Base-by-base conservation (phyloP, 768 basidiomycete species). In the Fomitopsis serialis region DNA sequence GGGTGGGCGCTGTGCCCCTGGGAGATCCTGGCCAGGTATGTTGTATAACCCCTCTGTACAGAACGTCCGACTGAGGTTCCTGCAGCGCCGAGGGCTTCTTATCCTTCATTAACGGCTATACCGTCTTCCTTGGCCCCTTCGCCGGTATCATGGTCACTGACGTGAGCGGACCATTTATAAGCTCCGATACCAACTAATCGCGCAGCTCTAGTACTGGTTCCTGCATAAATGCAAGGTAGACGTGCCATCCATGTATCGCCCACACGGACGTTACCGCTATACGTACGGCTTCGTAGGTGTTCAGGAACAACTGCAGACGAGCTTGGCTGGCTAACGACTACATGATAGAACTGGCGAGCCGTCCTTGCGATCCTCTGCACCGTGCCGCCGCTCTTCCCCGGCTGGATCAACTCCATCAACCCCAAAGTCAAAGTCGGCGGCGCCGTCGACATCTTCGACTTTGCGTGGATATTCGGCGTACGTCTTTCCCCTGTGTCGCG, bases 1-100 rank as follows among this genome's bases (percentile, higher is more conserved):
- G 89, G 89, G 0, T 95, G 92, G 92, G 82, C 78, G 0, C 68
- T 91, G n/a, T 83, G 81, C 56, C 90, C 92, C 3, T 95, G 92
- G 92, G 82, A 92, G 68, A 91, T 95, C 50, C 72, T 94, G 29
- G 74, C 75, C 17, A 74, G 68, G 55, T 72, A 62, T 24, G 65
- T 17, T 42, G 40, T n/a, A 7, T 42, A 17, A 6, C 40, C 22
- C 9, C 10, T 21, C n/a, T 23, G 17, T 8, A 42, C 6, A 42
- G 23, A 7, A 6, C 27, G 23, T 44, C 21, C 3, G 13, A 22
- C 29, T n/a, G 45, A 25, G 35, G 29, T 17, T 42, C 44, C 29
- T 21, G 10, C 19, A 70, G 70, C 21, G 89, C 86, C 0, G 72
- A 80, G 29, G 81, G 81, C 1, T 91, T 92, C 69, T 64, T 92